Conservation (phyloP, 495 filamentous ascomycete species). For the Xylaria flabelliformis region DNA sequence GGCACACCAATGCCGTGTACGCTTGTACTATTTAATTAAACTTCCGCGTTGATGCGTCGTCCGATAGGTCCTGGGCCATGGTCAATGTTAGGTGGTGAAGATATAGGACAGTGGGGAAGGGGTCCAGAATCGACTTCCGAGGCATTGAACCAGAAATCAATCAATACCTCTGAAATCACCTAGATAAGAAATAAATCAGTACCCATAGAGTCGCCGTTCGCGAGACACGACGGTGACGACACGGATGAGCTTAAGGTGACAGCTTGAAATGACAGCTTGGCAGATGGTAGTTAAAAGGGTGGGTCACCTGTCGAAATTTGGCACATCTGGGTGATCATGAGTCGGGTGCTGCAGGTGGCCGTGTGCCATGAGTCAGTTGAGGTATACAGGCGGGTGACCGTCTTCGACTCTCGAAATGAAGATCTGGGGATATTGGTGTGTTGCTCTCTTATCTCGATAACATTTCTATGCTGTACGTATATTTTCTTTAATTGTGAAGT, state of each 20-base stretch:
- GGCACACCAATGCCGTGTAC: not conserved
- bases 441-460: not conserved
- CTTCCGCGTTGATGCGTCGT: not conserved
- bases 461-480: not conserved
- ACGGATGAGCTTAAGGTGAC: not conserved
- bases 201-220: not conserved
- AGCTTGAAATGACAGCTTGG: not conserved
- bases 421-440: not conserved
- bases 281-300: conserved; percentile 1
- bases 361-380: conserved; percentile 10
- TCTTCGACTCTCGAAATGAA: not conserved
- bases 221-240: not conserved
- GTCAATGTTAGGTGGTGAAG: too few relatives aligned
- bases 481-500: not conserved
- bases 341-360: conserved; percentile 12
- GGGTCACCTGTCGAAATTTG: conserved; percentile 11
- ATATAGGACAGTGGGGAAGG: not conserved
- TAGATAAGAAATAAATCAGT: not conserved
- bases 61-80: not conserved
- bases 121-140: not conserved
- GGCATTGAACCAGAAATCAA: too few relatives aligned
- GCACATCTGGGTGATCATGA: conserved; percentile 21
- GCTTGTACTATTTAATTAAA: not conserved
- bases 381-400: conserved; percentile 6
- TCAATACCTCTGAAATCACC: too few relatives aligned